Conservation (phyloP, 148 eudicot genomes). For the Heliamphora exappendiculata region DNA sequence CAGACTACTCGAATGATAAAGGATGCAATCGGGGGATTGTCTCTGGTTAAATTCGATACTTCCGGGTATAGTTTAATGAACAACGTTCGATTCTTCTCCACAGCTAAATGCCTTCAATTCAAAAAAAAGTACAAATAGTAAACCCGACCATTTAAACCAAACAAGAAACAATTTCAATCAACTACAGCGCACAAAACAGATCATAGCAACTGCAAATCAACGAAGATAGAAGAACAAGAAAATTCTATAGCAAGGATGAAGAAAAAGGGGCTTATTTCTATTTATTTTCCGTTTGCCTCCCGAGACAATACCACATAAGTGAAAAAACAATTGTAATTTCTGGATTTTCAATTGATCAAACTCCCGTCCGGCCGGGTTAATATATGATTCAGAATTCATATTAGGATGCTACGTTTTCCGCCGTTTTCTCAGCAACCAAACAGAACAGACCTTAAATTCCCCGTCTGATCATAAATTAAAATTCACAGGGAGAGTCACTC, state of each 20-base stretch:
- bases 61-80: constrained; percentile 69
- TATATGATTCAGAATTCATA: not conserved
- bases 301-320: not conserved
- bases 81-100: constrained; percentile 70
- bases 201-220: not conserved
- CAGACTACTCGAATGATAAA: constrained; percentile 57
- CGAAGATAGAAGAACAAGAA: not conserved
- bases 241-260: not conserved
- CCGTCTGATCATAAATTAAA: not conserved
- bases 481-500: not conserved
- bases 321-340: not conserved
- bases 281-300: not conserved
- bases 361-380: not conserved
- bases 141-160: no score
- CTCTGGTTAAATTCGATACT: constrained; percentile 50
- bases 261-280: not conserved
- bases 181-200: not conserved
- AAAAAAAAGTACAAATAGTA: no score
- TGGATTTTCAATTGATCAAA: not conserved
- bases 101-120: constrained; percentile 58
- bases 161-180: not conserved
- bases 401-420: not conserved
- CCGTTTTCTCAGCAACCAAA: constrained; percentile 1
- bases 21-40: constrained; percentile 81
- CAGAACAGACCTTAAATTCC: not conserved